phyloP scores from a whole-genome alignment of 345 rosid species.

The Syzygium oleosum region DNA sequence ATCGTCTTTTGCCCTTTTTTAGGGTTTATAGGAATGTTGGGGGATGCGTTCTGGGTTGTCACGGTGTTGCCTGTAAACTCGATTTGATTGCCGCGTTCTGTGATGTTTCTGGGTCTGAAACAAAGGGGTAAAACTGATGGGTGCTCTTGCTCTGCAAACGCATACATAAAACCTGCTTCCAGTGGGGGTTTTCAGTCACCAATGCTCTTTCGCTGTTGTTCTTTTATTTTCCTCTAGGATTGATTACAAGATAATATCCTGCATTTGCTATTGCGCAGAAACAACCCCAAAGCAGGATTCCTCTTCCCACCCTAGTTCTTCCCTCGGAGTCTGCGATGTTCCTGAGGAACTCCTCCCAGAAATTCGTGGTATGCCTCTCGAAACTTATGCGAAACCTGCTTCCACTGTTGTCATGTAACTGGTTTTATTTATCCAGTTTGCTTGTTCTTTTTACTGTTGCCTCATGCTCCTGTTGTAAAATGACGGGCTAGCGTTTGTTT shows the following conservation, averaged over 20 bases:
- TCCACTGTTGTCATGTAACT: no score
- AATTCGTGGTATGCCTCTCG: no score
- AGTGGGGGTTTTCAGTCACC: background rate
- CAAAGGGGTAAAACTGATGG: background rate
- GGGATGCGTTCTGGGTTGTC: background rate
- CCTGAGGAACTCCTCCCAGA: slow-evolving; percentile 38
- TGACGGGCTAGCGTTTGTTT: background rate
- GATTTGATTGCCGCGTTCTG: background rate
- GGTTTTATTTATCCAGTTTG: background rate
- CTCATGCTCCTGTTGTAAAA: background rate
- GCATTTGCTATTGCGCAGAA: slow-evolving; percentile 21
- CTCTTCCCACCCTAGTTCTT: slow-evolving; percentile 73
- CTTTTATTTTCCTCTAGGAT: background rate
- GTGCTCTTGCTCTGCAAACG: background rate
- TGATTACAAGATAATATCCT: background rate
- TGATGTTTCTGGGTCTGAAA: background rate
- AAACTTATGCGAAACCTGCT: background rate
- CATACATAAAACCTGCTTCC: background rate
- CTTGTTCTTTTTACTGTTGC: background rate
- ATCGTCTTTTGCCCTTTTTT: background rate
- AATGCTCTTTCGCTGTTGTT: background rate
- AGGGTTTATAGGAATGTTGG: background rate
- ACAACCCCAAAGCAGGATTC: slow-evolving; percentile 24
- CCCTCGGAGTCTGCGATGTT: slow-evolving; percentile 46
- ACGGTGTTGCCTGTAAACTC: background rate